Evolutionary conservation across 2,329 filamentous ascomycete genomes (phyloP).

Genomic region (Diaporthe humulicola): DNA sequence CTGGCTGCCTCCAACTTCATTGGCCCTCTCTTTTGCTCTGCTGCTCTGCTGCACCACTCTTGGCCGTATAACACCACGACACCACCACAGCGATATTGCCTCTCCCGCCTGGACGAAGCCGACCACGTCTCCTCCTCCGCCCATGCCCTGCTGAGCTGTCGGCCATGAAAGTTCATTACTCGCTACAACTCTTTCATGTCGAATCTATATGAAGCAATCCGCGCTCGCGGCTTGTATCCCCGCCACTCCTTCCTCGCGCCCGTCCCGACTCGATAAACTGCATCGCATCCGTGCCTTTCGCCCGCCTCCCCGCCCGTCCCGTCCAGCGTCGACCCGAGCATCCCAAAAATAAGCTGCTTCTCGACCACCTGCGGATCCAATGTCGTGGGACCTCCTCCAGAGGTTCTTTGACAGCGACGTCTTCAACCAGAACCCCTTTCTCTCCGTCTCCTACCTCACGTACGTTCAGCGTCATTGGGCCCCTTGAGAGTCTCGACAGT

Average conservation of each 20-base stretch:
- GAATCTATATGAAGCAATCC: slow-evolving; percentile 55
- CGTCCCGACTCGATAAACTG: slow-evolving; percentile 41
- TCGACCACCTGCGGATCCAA: slow-evolving; percentile 55
- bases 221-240: slow-evolving; percentile 47
- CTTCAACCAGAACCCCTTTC: slow-evolving; percentile 91
- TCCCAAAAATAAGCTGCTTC: slow-evolving; percentile 25
- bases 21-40: slow-evolving; percentile 5
- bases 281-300: slow-evolving; percentile 17
- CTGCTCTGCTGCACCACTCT: slow-evolving; percentile 16
- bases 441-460: slow-evolving; percentile 90
- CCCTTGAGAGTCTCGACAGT: slow-evolving; percentile 34
- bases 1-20: slow-evolving; percentile 33
- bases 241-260: slow-evolving; percentile 44
- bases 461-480: slow-evolving; percentile 60
- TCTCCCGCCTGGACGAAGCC: slow-evolving; percentile 4
- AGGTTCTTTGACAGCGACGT: slow-evolving; percentile 94
- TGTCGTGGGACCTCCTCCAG: slow-evolving; percentile 90
- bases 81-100: neutral
- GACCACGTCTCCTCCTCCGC: neutral
- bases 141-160: slow-evolving; percentile 37
- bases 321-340: slow-evolving; percentile 41
- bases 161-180: slow-evolving; percentile 46
- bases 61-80: slow-evolving; percentile 21
- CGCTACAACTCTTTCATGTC: slow-evolving; percentile 46
- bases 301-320: neutral